A percentile compares a stretch with the other conserved stretches of the same genome.
Conservation (phyloP, 768 basidiomycete species). For the Suillus discolor region DNA sequence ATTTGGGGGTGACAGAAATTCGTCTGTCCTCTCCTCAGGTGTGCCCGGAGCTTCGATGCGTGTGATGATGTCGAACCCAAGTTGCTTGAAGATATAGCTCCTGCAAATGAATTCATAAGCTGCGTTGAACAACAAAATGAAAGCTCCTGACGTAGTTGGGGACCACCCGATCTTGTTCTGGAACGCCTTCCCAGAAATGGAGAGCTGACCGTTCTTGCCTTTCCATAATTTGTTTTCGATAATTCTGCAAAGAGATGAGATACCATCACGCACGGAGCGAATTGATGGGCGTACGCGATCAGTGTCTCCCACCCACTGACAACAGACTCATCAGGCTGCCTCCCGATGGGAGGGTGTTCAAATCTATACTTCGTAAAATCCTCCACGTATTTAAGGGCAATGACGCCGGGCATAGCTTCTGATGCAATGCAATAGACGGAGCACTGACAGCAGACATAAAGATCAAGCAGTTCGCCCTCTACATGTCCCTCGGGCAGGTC, state of each 20-base stretch:
- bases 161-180: slow-evolving; percentile 70
- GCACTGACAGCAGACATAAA: slow-evolving; percentile 87
- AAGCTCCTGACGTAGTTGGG: slow-evolving; percentile 50
- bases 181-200: slow-evolving; percentile 56
- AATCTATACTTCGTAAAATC: slow-evolving; percentile 64
- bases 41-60: slow-evolving; percentile 22
- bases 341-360: slow-evolving; percentile 58
- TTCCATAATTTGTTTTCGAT: slow-evolving; percentile 79
- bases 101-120: slow-evolving; percentile 29
- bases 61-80: slow-evolving; percentile 39
- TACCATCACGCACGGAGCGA: background rate
- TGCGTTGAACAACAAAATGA: slow-evolving; percentile 6
- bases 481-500: slow-evolving; percentile 33
- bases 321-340: slow-evolving; percentile 56
- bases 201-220: slow-evolving; percentile 61
- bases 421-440: slow-evolving; percentile 73
- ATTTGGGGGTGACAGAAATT: slow-evolving; percentile 54
- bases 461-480: slow-evolving; percentile 65
- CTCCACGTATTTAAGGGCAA: slow-evolving; percentile 63
- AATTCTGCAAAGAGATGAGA: slow-evolving; percentile 45
- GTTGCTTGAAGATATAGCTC: slow-evolving; percentile 40
- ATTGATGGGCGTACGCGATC: slow-evolving; percentile 51
- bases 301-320: slow-evolving; percentile 66
- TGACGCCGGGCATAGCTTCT: slow-evolving; percentile 70
- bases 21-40: slow-evolving; percentile 29